phyloP scores from a whole-genome alignment of 768 basidiomycete genomes.

The Tylopilus plumbeoviolaceoides region DNA sequence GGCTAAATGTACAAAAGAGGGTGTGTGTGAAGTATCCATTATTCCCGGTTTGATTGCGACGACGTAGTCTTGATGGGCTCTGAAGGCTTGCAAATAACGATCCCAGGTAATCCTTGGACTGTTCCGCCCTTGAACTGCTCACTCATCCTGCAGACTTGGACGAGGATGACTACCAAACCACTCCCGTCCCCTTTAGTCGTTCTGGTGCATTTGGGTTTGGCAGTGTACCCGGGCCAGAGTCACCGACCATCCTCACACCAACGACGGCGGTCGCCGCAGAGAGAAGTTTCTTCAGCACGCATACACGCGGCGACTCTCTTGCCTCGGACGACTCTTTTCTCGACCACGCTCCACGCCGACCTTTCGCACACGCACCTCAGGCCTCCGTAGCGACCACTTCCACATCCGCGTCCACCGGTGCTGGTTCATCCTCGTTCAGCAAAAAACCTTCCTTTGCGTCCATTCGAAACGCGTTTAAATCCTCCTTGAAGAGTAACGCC shows the following conservation, averaged over 20 bases:
- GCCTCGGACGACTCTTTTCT: slow-evolving; percentile 72
- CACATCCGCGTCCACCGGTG: slow-evolving; percentile 15
- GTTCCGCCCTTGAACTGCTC: not conserved
- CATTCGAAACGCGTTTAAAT: slow-evolving; percentile 83
- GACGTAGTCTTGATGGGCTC: slow-evolving; percentile 30
- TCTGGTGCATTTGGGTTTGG: slow-evolving; percentile 47
- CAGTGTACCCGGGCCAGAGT: slow-evolving; percentile 54
- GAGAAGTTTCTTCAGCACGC: slow-evolving; percentile 54
- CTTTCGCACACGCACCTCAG: slow-evolving; percentile 69
- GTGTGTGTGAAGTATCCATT: not conserved
- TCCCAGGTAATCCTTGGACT: slow-evolving; percentile 37
- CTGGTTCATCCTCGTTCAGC: slow-evolving; percentile 47
- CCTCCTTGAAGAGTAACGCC: slow-evolving; percentile 42
- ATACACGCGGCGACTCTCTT: slow-evolving; percentile 73
- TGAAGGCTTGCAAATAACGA: slow-evolving; percentile 44
- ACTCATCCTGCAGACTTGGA: slow-evolving; percentile 61
- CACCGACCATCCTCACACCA: slow-evolving; percentile 59
- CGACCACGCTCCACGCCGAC: slow-evolving; percentile 53
- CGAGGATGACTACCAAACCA: slow-evolving; percentile 63
- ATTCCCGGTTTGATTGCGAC: slow-evolving; percentile 2
- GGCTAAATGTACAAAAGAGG: slow-evolving; percentile 15
- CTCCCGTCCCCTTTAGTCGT: slow-evolving; percentile 69
- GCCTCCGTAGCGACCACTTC: slow-evolving; percentile 60
- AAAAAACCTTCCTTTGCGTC: slow-evolving; percentile 87
- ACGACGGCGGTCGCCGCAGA: slow-evolving; percentile 40